Evolutionary conservation across 2,329 filamentous ascomycete species (phyloP).

Genomic region (Trichocomaceae sp.): DNA sequence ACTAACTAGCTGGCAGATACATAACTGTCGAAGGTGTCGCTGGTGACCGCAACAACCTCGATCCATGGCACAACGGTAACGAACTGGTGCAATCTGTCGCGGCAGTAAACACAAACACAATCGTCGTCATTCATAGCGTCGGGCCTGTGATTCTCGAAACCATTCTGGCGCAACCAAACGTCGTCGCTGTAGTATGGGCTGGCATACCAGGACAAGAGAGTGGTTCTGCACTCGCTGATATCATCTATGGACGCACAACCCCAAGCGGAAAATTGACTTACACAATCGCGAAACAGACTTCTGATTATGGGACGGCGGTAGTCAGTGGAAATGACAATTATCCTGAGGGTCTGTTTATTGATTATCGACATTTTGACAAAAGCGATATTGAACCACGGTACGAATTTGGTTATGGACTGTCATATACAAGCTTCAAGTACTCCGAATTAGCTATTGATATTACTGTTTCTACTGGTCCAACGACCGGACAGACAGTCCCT

Average conservation of each 20-base stretch:
- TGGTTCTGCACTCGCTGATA: slow-evolving; percentile 69
- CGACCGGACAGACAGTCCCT: neutral
- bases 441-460: slow-evolving; percentile 47
- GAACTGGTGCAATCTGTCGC: slow-evolving; percentile 48
- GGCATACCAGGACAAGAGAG: slow-evolving; percentile 77
- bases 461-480: neutral
- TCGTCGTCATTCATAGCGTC: slow-evolving; percentile 76
- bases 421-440: slow-evolving; percentile 73
- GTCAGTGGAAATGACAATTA: slow-evolving; percentile 61
- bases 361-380: slow-evolving; percentile 70
- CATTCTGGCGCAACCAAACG: slow-evolving; percentile 68
- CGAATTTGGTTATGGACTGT: slow-evolving; percentile 75
- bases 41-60: slow-evolving; percentile 18
- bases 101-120: slow-evolving; percentile 67
- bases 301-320: slow-evolving; percentile 56
- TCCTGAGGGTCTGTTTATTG: slow-evolving; percentile 71
- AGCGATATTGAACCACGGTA: slow-evolving; percentile 61
- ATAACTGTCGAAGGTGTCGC: slow-evolving; percentile 52
- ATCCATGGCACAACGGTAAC: slow-evolving; percentile 7
- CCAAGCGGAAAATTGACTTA: slow-evolving; percentile 72
- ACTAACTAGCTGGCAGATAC: slow-evolving; percentile 49
- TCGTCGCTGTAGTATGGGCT: slow-evolving; percentile 78
- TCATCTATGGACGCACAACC: slow-evolving; percentile 77
- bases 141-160: slow-evolving; percentile 58
- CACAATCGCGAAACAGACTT: slow-evolving; percentile 63